Conservation (phyloP, 148 eudicot species). For the Chenopodium album region DNA sequence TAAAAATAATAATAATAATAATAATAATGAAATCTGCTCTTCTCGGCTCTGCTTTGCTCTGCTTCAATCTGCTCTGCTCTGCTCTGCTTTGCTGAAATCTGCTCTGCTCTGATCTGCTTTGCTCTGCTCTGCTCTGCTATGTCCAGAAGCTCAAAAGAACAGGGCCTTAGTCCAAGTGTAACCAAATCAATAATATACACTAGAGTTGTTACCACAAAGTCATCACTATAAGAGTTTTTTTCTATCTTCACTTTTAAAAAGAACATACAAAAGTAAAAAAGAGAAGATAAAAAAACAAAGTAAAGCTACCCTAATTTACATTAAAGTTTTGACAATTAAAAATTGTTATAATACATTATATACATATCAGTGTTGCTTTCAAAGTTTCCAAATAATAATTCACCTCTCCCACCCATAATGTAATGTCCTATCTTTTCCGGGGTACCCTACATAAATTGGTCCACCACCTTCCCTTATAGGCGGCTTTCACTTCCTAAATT, state of each 20-base stretch:
- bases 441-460: conserved; percentile 8
- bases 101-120: no score
- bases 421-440: conserved; percentile 17
- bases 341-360: background rate
- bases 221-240: background rate
- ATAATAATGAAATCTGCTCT: no score
- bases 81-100: no score
- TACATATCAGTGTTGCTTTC: conserved; percentile 25
- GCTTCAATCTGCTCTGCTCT: no score
- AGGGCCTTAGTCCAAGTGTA: no score
- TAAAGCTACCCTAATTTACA: background rate
- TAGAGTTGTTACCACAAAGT: background rate
- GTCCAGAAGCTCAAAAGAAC: no score
- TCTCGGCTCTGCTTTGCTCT: no score
- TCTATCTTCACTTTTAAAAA: conserved; percentile 2
- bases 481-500: background rate
- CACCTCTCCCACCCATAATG: conserved; percentile 20
- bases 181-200: background rate
- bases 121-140: no score
- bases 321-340: background rate
- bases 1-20: no score
- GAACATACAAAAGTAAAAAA: background rate
- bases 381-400: conserved; percentile 23
- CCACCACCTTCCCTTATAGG: conserved; percentile 10
- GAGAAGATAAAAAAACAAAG: background rate